phyloP scores from a whole-genome alignment of 129 eudicot species.

The Smallanthus sonchifolius region DNA sequence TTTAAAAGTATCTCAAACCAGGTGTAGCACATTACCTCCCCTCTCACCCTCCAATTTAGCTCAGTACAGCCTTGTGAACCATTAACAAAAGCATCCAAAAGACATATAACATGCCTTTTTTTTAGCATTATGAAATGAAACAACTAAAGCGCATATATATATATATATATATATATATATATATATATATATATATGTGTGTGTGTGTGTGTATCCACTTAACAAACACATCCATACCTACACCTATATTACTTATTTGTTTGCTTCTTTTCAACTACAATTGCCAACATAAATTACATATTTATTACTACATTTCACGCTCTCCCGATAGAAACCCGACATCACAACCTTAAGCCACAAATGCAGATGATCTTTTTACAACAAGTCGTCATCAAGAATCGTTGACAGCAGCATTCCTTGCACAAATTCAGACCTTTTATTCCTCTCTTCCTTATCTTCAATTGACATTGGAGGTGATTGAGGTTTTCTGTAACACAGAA shows the following conservation, averaged over 20 bases:
- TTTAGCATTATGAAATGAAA: not conserved
- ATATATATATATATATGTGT: too few relatives aligned
- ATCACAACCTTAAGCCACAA: not conserved
- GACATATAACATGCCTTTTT: not conserved
- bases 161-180: too few relatives aligned
- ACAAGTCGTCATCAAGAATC: conserved; percentile 51
- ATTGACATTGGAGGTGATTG: conserved; percentile 59
- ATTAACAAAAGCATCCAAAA: not conserved
- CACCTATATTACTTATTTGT: conserved; percentile 3
- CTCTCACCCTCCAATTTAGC: too few relatives aligned
- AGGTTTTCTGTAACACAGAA: conserved; percentile 40
- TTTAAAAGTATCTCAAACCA: too few relatives aligned
- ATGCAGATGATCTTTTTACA: conserved; percentile 25
- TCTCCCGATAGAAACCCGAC: not conserved
- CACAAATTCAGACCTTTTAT: conserved; percentile 67
- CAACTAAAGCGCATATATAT: not conserved
- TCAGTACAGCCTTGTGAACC: too few relatives aligned
- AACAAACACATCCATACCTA: not conserved
- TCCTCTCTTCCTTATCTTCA: conserved; percentile 81
- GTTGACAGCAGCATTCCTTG: conserved; percentile 72
- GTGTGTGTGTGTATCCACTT: conserved; percentile 16
- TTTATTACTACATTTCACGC: conserved; percentile 16
- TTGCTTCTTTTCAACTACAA: conserved; percentile 12
- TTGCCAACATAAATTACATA: conserved; percentile 19
- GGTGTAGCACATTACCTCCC: too few relatives aligned